A percentile compares a stretch with the other conserved stretches of the same genome.
phyloP scores from a whole-genome alignment of 192 early-diverging fungal genomes.

The Powellomyces hirtus region DNA sequence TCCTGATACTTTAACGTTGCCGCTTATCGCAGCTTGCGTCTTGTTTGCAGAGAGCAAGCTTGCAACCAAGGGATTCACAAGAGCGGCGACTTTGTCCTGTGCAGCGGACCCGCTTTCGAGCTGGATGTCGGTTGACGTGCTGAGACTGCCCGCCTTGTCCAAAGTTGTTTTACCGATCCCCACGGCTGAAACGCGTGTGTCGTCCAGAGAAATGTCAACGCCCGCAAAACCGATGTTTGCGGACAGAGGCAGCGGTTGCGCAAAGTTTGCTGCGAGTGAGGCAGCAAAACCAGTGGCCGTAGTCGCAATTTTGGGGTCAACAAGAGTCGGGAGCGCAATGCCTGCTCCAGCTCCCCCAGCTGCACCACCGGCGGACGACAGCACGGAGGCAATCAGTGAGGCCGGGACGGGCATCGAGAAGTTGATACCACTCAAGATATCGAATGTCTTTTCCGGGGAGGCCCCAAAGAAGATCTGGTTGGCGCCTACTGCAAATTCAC shows the following conservation, averaged over 20 bases:
- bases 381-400: not conserved
- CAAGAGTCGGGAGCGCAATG: not conserved
- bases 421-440: constrained; percentile 14
- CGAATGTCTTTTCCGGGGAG: constrained; percentile 9
- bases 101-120: constrained; percentile 2
- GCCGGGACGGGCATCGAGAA: constrained; percentile 16
- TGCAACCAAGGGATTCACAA: constrained; percentile 11
- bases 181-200: constrained; percentile 1
- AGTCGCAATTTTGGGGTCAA: constrained; percentile 10
- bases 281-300: constrained; percentile 7
- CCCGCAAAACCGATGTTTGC: constrained; percentile 9
- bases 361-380: not conserved
- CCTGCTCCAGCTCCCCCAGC: not conserved
- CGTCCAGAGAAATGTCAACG: constrained; percentile 9
- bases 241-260: not conserved
- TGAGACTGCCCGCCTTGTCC: constrained; percentile 1
- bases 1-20: constrained; percentile 7
- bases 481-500: constrained; percentile 4
- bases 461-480: constrained; percentile 10
- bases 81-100: constrained; percentile 5
- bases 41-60: not conserved
- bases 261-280: not conserved
- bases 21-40: not conserved
- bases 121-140: not conserved
- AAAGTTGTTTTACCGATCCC: constrained; percentile 12